These are phyloP conservation scores for Penicillium sp. DNA, from an alignment of 2,329 filamentous ascomycete genomes.

Conservation along the genomic window DNA sequence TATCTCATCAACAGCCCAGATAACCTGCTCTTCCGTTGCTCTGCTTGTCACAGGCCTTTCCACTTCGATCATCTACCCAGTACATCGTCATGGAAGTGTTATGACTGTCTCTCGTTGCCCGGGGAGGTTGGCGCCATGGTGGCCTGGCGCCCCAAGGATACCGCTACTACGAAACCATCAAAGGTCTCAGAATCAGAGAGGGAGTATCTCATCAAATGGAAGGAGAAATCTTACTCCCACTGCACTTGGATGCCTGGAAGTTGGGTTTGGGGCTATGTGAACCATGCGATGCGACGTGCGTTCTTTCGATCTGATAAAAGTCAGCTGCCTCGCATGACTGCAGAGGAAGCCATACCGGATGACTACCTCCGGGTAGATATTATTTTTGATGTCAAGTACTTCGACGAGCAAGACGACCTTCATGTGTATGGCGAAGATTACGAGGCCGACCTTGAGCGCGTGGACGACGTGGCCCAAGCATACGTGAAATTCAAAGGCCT, in stretches of 20 bases:
- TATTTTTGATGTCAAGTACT: slow-evolving; percentile 79
- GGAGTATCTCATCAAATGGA: slow-evolving; percentile 93
- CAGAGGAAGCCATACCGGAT: slow-evolving; percentile 81
- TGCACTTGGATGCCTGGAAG: slow-evolving; percentile 86
- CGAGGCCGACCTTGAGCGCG: slow-evolving; percentile 71
- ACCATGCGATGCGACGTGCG: slow-evolving; percentile 68
- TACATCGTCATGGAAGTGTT: slow-evolving; percentile 69
- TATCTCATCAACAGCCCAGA: slow-evolving; percentile 73
- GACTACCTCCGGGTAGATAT: slow-evolving; percentile 87
- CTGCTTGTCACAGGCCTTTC: slow-evolving; percentile 74
- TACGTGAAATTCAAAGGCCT: slow-evolving; percentile 93
- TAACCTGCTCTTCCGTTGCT: slow-evolving; percentile 84
- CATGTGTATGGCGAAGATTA: slow-evolving; percentile 60
- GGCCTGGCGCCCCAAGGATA: slow-evolving; percentile 79
- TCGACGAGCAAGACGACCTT: slow-evolving; percentile 47
- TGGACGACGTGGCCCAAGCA: slow-evolving; percentile 73
- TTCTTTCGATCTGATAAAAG: slow-evolving; percentile 74
- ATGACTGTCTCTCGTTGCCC: slow-evolving; percentile 69
- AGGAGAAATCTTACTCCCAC: slow-evolving; percentile 76
- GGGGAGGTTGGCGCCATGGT: slow-evolving; percentile 78
- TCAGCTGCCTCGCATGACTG: slow-evolving; percentile 69
- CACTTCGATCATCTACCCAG: slow-evolving; percentile 82
- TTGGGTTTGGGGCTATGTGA: slow-evolving; percentile 80
- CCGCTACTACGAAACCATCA: slow-evolving; percentile 54
- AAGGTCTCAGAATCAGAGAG: slow-evolving; percentile 69